Evolutionary conservation across 768 basidiomycete genomes (phyloP).

Genomic region (Pisolithus albus): DNA sequence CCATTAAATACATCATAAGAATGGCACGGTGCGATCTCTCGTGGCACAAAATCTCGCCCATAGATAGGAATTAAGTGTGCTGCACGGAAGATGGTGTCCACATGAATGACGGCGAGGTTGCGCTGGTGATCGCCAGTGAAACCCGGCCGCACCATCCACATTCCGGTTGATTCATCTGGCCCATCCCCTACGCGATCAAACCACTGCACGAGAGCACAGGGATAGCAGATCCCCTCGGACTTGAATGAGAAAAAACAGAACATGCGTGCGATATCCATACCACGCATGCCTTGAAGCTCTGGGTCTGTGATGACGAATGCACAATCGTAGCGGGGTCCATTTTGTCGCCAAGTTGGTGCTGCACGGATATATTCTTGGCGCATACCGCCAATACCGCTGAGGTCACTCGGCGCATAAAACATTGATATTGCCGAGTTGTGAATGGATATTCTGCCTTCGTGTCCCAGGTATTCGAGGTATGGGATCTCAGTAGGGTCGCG

Average conservation of each 20-base stretch:
- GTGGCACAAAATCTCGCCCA: background rate
- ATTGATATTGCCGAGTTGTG: no score
- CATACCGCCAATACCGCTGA: constrained; percentile 1
- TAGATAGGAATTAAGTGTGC: background rate
- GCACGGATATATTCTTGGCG: constrained; percentile 14
- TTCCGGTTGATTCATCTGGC: constrained; percentile 12
- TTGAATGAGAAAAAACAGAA: no score
- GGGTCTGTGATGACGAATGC: no score
- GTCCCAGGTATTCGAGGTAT: no score
- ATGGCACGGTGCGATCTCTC: background rate
- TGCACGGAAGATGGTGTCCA: background rate
- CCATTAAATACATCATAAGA: constrained; percentile 5
- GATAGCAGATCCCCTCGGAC: no score
- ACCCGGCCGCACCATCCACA: constrained; percentile 14
- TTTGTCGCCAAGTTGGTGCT: constrained; percentile 13
- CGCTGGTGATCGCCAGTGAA: constrained; percentile 1
- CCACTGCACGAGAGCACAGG: no score
- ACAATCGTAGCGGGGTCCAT: background rate
- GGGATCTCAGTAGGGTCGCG: no score
- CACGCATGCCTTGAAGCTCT: no score
- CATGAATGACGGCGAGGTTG: constrained; percentile 12
- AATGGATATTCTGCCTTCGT: no score
- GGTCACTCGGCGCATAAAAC: background rate
- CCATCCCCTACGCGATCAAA: no score
- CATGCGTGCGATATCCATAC: no score